phyloP scores from a whole-genome alignment of 139 green algal genomes.

The Mychonastes homosphaera region DNA sequence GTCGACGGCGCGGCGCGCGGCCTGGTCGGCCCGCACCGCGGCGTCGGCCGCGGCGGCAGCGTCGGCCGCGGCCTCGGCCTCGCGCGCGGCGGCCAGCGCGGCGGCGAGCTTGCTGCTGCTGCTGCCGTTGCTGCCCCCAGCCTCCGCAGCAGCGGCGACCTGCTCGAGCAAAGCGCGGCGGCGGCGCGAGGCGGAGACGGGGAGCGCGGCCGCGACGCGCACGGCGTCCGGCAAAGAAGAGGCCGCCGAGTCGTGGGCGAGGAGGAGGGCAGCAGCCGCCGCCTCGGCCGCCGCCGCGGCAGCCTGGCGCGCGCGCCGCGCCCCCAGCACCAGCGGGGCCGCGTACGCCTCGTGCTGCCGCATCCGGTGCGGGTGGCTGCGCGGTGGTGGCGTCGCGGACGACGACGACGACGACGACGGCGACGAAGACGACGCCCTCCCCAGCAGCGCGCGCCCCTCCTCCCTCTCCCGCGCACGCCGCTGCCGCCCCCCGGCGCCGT shows the following conservation, averaged over 20 bases:
- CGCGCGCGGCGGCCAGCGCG: conserved; percentile 49
- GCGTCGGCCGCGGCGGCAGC: conserved; percentile 18
- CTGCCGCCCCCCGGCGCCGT: background rate
- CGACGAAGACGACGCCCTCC: too few relatives aligned
- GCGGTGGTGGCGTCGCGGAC: too few relatives aligned
- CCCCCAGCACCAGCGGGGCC: background rate
- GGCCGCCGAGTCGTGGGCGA: too few relatives aligned
- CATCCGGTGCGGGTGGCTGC: too few relatives aligned
- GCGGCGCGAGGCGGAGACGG: background rate
- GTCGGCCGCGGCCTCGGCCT: background rate
- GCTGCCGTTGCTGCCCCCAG: background rate
- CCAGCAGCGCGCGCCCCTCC: background rate
- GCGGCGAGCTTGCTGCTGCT: conserved; percentile 41
- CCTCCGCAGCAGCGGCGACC: background rate
- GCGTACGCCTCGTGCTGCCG: background rate
- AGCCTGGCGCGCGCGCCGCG: background rate
- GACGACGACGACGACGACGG: too few relatives aligned
- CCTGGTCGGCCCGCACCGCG: conserved; percentile 27
- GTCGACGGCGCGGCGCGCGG: conserved; percentile 34
- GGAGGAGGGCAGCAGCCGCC: too few relatives aligned
- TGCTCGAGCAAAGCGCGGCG: background rate
- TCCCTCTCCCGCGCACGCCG: background rate
- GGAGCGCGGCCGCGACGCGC: too few relatives aligned
- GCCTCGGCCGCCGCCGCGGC: conserved; percentile 2
- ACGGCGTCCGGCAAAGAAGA: too few relatives aligned